A percentile compares a stretch with the other conserved stretches of the same genome.
Evolutionary conservation across 441 rosid species (phyloP).

Genomic region (Melastoma candidum): DNA sequence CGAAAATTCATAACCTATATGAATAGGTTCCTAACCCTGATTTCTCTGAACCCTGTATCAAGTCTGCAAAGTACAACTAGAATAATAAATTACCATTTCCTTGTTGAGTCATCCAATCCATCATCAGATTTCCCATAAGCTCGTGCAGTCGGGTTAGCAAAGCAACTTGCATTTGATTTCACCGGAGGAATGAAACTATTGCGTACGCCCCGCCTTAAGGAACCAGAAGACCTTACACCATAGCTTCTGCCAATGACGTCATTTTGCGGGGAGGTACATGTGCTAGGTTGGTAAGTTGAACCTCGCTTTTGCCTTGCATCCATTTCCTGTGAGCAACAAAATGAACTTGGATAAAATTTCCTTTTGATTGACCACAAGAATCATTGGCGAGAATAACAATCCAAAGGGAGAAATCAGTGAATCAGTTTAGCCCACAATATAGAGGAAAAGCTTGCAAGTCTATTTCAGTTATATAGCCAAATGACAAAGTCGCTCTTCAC

Average conservation of each 20-base stretch:
- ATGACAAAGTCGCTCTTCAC: too few relatives aligned
- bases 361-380: neutral
- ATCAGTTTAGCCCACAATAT: too few relatives aligned
- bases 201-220: constrained; percentile 58
- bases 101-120: constrained; percentile 72
- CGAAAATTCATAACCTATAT: too few relatives aligned
- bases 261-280: constrained; percentile 51
- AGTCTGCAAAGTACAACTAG: constrained; percentile 2
- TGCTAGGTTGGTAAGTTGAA: constrained; percentile 47
- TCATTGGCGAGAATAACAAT: neutral
- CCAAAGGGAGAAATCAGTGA: neutral
- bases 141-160: constrained; percentile 62
- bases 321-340: constrained; percentile 47
- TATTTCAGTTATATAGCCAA: too few relatives aligned
- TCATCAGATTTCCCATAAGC: constrained; percentile 69
- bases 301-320: constrained; percentile 68
- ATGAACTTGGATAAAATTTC: constrained; percentile 10
- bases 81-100: constrained; percentile 50
- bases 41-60: constrained; percentile 6
- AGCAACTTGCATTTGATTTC: constrained; percentile 49
- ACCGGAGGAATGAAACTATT: constrained; percentile 89
- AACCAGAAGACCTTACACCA: constrained; percentile 53
- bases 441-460: too few relatives aligned
- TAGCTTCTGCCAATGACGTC: constrained; percentile 43
- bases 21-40: neutral